These are phyloP conservation scores for Cymbidium sinense DNA, from an alignment of 106 monocot genomes.

Conservation along the genomic window DNA sequence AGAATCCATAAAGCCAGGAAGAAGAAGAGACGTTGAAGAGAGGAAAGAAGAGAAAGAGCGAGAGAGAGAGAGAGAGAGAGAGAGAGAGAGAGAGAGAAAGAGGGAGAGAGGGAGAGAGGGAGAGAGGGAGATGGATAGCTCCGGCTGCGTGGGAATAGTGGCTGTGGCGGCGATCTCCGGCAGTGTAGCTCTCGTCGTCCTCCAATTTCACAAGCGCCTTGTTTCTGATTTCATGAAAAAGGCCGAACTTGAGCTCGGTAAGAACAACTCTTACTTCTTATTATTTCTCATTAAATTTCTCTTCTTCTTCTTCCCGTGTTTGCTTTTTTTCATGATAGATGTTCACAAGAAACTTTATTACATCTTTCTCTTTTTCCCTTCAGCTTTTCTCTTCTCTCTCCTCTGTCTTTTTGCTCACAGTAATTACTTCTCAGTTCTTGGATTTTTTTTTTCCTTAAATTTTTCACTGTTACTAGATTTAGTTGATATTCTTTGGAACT, in stretches of 20 bases:
- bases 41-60: no score
- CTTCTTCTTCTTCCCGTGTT: background rate
- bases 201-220: slow-evolving; percentile 39
- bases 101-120: background rate
- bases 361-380: background rate
- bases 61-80: no score
- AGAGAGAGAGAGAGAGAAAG: background rate
- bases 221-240: slow-evolving; percentile 45
- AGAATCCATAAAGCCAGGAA: background rate
- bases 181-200: slow-evolving; percentile 36
- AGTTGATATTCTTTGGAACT: background rate
- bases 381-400: no score
- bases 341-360: background rate
- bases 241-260: slow-evolving; percentile 32
- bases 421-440: no score
- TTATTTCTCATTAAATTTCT: background rate
- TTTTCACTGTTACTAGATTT: background rate
- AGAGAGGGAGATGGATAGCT: slow-evolving; percentile 29
- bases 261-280: background rate
- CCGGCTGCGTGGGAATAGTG: slow-evolving; percentile 41
- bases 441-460: no score
- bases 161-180: slow-evolving; percentile 50
- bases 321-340: background rate
- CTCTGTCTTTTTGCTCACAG: background rate
- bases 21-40: background rate